Conservation (phyloP, 1,139 yeast species). For the Kodamaea sp. region DNA sequence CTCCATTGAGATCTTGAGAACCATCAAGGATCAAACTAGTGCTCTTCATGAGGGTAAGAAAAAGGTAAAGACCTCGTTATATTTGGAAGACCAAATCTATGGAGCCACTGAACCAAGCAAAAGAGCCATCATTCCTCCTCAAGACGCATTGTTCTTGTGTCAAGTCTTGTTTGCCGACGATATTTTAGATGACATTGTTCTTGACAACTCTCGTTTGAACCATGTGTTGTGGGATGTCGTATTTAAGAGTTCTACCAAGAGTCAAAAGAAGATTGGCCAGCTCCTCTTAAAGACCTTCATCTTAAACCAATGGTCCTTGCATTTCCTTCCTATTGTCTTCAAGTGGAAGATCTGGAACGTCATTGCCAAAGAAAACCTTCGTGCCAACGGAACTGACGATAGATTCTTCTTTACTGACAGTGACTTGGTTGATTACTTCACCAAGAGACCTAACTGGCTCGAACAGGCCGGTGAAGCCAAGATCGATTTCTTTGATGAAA, state of each 20-base stretch:
- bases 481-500: conserved; percentile 45
- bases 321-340: conserved; percentile 32
- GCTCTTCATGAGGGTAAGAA: conserved; percentile 21
- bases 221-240: conserved; percentile 28
- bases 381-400: conserved; percentile 27
- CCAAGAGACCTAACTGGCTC: conserved; percentile 45
- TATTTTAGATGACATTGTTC: conserved; percentile 27
- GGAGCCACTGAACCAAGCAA: conserved; percentile 39
- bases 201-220: conserved; percentile 31
- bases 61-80: conserved; percentile 27
- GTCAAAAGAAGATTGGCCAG: conserved; percentile 40
- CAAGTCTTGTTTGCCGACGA: conserved; percentile 36
- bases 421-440: conserved; percentile 31
- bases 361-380: conserved; percentile 22
- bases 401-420: conserved; percentile 31
- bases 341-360: conserved; percentile 39
- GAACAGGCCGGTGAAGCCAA: conserved; percentile 48
- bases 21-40: conserved; percentile 21
- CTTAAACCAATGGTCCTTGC: conserved; percentile 46
- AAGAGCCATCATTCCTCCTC: conserved; percentile 61
- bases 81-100: conserved; percentile 45
- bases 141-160: conserved; percentile 57
- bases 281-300: conserved; percentile 39
- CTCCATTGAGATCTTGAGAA: conserved; percentile 24
- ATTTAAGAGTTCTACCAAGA: conserved; percentile 31